Conservation (phyloP, 2,329 filamentous ascomycete species). For the Moelleriella libera region DNA sequence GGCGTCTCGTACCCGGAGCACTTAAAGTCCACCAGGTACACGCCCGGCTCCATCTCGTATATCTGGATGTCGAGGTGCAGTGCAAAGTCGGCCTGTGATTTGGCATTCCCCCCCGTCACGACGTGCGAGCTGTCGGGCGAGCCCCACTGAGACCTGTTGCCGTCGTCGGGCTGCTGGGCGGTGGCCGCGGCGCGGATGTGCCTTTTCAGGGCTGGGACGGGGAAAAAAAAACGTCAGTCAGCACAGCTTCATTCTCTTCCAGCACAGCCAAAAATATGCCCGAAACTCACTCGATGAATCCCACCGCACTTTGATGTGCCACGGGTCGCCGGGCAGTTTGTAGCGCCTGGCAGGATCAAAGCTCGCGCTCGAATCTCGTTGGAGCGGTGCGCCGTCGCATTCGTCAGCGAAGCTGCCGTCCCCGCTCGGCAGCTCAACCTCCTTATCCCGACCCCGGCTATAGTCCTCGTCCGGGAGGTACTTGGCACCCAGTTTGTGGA, state of each 20-base stretch:
- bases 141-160: constrained; percentile 7
- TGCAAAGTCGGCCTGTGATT: constrained; percentile 56
- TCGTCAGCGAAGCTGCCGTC: constrained; percentile 27
- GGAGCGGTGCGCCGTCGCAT: constrained; percentile 18
- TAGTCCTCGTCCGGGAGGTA: constrained; percentile 62
- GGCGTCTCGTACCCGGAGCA: constrained; percentile 86
- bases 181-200: not conserved
- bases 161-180: constrained; percentile 1
- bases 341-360: constrained; percentile 50
- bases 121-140: constrained; percentile 24
- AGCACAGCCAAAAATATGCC: not conserved
- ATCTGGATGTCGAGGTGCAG: constrained; percentile 94
- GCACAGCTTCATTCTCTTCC: not conserved
- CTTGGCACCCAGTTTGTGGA: constrained; percentile 74
- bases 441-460: constrained; percentile 29
- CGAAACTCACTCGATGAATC: constrained; percentile 59
- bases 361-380: constrained; percentile 21
- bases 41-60: constrained; percentile 82
- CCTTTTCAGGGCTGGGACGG: constrained; percentile 5
- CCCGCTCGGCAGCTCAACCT: constrained; percentile 19
- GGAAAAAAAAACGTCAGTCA: not conserved
- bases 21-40: constrained; percentile 96
- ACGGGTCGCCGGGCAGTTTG: constrained; percentile 81
- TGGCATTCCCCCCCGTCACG: constrained; percentile 22
- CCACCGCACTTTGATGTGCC: constrained; percentile 87